Base-by-base conservation (phyloP, 1,284 basidiomycete species). In the Coniferiporia sulphurascens region DNA sequence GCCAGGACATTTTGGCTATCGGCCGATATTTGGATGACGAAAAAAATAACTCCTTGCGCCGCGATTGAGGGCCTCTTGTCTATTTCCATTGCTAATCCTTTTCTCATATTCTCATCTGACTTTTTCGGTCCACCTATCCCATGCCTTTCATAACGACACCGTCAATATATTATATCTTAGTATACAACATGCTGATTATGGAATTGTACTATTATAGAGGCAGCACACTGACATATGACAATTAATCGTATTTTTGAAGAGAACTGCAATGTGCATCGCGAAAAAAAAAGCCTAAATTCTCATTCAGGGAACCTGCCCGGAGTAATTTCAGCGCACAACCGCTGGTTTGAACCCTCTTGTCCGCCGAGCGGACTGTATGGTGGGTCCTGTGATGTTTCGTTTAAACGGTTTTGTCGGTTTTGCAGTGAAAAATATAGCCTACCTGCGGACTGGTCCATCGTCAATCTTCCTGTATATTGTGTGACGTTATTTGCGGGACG, bases 11-110 rank as follows among this genome's bases (percentile, higher is more conserved):
- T 58, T 73, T 88, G 49, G 92, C 92, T 6, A 91, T 95, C 67
- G 89, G 91, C 19, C 87, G 90, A 67, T 95, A 93, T 71, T 75
- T 95, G 34, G 91, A 93, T 65, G 92, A 95, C 66, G 90, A 93
- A 71, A 88, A 87, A 76, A 87, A 86, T 65, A 89, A 89, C 21
- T 79, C 38, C 13, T 46, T 62, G 22, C 41, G 35, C 35, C 55
- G 45, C 9, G 48, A 62, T 7, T 62, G 48, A 58, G 27, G 27
- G 5, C 27, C n/a, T 3, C 15, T 50, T 12, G 8, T 17, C 12
- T 15, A 8, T 41, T 32, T 8, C 10, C 7, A n/a, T 27, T 34
- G n/a, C 45, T 48, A 45, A 32, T 59, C 27, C 15, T 36, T 41
- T 50, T n/a, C 15, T 6, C 38, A 50, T 17, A 4, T 50, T 36